A percentile compares a stretch with the other conserved stretches of the same genome.
Conservation (phyloP, 208 protist genomes). For the Crithidia acanthocephali region DNA sequence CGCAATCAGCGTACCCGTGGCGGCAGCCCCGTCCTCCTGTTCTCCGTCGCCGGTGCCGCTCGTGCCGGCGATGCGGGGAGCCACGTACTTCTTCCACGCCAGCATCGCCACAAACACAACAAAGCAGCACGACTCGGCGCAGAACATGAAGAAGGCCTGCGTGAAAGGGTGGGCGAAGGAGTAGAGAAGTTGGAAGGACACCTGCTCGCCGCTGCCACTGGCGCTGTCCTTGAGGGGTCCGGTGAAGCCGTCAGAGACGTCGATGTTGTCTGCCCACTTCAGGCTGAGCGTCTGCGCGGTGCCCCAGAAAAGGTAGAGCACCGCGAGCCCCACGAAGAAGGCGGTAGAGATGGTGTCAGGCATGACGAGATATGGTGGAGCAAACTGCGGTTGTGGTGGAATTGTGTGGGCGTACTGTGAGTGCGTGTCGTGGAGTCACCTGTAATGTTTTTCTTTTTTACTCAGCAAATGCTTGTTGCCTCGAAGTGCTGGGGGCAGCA, state of each 20-base stretch:
- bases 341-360: background rate
- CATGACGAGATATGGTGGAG: constrained; percentile 5
- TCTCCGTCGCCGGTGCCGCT: background rate
- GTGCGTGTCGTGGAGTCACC: no score
- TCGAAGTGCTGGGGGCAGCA: background rate
- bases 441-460: no score
- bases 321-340: constrained; percentile 22
- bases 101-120: constrained; percentile 45
- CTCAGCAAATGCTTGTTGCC: no score
- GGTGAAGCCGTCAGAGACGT: constrained; percentile 36
- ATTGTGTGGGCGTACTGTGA: no score
- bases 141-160: constrained; percentile 90
- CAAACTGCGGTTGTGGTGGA: no score
- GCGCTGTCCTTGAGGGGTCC: background rate
- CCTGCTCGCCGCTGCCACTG: background rate
- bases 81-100: constrained; percentile 29
- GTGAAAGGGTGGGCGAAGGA: constrained; percentile 83
- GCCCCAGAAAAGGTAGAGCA: constrained; percentile 56
- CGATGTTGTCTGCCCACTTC: constrained; percentile 58
- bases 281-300: constrained; percentile 64
- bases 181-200: constrained; percentile 37
- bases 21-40: background rate
- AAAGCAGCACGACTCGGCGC: constrained; percentile 68
- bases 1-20: constrained; percentile 16
- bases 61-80: constrained; percentile 10